Evolutionary conservation across 2,329 filamentous ascomycete genomes (phyloP).

Genomic region (Botrytis tulipae): DNA sequence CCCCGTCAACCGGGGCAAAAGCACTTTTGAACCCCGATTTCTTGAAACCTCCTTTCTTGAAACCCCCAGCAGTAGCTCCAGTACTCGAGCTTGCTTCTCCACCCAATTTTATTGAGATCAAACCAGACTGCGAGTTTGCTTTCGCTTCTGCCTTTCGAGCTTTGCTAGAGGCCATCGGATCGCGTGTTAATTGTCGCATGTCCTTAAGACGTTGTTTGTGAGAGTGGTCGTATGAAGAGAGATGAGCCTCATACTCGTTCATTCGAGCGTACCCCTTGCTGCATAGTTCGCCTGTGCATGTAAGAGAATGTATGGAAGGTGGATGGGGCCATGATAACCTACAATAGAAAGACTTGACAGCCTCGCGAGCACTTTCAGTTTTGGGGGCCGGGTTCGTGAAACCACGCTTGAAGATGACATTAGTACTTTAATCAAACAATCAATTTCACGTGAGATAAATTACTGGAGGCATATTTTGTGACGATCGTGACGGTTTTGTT

Average conservation of each 20-base stretch:
- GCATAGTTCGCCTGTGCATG: slow-evolving; percentile 64
- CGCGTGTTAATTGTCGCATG: slow-evolving; percentile 79
- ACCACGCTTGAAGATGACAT: slow-evolving; percentile 42
- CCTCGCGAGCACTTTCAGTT: slow-evolving; percentile 68
- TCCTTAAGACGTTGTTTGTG: slow-evolving; percentile 89
- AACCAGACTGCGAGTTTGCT: slow-evolving; percentile 56
- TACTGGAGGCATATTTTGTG: slow-evolving; percentile 54
- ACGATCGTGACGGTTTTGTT: background rate
- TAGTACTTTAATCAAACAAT: slow-evolving; percentile 2
- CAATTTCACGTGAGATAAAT: slow-evolving; percentile 28
- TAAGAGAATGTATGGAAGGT: slow-evolving; percentile 19
- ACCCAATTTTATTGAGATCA: slow-evolving; percentile 66
- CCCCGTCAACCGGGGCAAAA: slow-evolving; percentile 55
- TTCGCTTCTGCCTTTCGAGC: slow-evolving; percentile 70
- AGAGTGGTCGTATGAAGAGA: slow-evolving; percentile 90
- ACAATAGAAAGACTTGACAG: slow-evolving; percentile 78
- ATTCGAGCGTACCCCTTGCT: slow-evolving; percentile 92
- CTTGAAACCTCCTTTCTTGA: slow-evolving; percentile 72
- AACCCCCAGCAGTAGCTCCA: slow-evolving; percentile 43
- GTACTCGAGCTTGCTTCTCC: slow-evolving; percentile 37
- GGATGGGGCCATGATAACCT: slow-evolving; percentile 17
- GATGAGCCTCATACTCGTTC: slow-evolving; percentile 94
- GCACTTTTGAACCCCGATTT: slow-evolving; percentile 82
- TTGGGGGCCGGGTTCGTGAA: slow-evolving; percentile 48
- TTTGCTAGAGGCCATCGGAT: slow-evolving; percentile 62